These are phyloP conservation scores for Lepiota brunneoincarnata DNA, from an alignment of 768 basidiomycete species.

Conservation along the genomic window DNA sequence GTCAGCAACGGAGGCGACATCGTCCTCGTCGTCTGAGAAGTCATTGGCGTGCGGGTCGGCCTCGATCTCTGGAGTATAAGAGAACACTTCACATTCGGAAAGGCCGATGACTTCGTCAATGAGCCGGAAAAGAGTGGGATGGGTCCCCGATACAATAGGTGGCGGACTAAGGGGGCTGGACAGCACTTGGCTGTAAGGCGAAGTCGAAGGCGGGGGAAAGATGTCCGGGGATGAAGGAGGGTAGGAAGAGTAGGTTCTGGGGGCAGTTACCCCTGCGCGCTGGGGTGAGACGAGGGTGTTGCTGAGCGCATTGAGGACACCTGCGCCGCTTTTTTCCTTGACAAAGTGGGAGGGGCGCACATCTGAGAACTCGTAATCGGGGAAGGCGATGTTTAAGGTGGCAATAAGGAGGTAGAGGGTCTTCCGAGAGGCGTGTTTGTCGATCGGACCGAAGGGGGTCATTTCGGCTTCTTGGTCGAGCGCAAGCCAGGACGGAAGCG, in stretches of 20 bases:
- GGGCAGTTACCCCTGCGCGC: conserved; percentile 61
- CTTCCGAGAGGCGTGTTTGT: conserved; percentile 81
- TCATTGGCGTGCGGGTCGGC: conserved; percentile 92
- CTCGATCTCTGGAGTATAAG: conserved; percentile 90
- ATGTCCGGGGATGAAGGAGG: conserved; percentile 70
- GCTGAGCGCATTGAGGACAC: conserved; percentile 81
- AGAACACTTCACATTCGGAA: conserved; percentile 92
- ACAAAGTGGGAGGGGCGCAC: conserved; percentile 88
- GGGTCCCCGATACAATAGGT: conserved; percentile 75
- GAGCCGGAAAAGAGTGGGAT: conserved; percentile 83
- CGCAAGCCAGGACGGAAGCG: conserved; percentile 76
- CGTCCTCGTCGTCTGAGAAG: conserved; percentile 77
- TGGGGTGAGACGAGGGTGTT: conserved; percentile 77
- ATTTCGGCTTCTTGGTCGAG: conserved; percentile 69
- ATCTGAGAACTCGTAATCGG: conserved; percentile 96
- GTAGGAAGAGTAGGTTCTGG: conserved; percentile 84
- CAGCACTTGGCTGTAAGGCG: conserved; percentile 56
- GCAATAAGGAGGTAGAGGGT: conserved; percentile 95
- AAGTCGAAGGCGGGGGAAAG: conserved; percentile 76
- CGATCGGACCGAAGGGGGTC: conserved; percentile 90
- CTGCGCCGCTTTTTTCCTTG: conserved; percentile 76
- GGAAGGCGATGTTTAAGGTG: conserved; percentile 95
- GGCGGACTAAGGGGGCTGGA: conserved; percentile 70
- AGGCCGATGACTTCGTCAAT: conserved; percentile 90
- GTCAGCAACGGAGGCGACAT: conserved; percentile 61